Evolutionary conservation across 192 early-diverging fungal species (phyloP), one percentile per base, ranked within the genome.

Genomic region (Spizellomyces punctatus): DNA sequence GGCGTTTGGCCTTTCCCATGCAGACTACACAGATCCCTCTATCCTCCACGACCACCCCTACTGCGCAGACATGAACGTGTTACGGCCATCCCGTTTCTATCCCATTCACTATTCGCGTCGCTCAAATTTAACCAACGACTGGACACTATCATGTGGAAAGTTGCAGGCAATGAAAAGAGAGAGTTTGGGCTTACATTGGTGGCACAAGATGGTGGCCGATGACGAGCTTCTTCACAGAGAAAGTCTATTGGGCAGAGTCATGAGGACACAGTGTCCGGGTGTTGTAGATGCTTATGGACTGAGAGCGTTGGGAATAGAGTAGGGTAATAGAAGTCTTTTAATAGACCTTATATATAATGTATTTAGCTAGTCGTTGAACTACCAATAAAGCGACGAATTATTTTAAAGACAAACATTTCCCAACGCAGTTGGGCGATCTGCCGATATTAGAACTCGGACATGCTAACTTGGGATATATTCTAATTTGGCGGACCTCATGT

Each of bases 111-210:
- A 71, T 45, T 21, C 52, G 27, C 36, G 46, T 8, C 67, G 70
- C 14, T 55, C 36, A 44, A n/a, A 21, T 9, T 46, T 73, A 5
- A 17, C 22, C 6, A 61, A 60, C 45, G 19, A 10, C 6, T 78
- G 66, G 60, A 59, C 10, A 0, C 10, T 55, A 10, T 58, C 64
- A 5, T 74, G 72, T 46, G 64, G 47, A 12, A 22, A 9, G n/a
- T 8, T 73, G 36, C 17, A 66, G 10, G 41, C 27, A 8, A 21
- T 78, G 50, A 50, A 66, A 60, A 36, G 57, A 12, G 41, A 54
- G 47, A 66, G 72, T 27, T 41, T 78, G 1, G 77, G 72, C 10
- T 36, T 78, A 27, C 77, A 78, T 45, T 78, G 70, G 66, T 78
- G 77, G 77, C 59, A 78, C 67, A 78, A 78, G 22, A 44, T 64